phyloP scores from a whole-genome alignment of 805 yeast species.

The Candida maesae region DNA sequence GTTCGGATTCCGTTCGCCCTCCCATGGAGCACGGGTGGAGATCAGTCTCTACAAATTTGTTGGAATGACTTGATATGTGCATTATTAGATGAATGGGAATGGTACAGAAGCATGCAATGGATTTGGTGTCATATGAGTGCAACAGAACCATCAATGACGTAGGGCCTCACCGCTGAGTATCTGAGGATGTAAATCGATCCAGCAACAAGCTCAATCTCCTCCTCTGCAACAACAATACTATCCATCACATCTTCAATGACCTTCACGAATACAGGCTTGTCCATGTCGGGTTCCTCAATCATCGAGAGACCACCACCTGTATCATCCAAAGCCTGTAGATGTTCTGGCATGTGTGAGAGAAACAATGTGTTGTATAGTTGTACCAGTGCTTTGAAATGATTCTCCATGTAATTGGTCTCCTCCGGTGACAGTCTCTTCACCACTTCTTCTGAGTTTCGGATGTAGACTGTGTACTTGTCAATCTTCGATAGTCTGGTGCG shows the following conservation, averaged over 20 bases:
- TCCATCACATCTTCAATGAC: constrained; percentile 39
- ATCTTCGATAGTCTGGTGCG: constrained; percentile 68
- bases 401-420: constrained; percentile 64
- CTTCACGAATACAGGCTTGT: constrained; percentile 72
- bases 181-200: constrained; percentile 76
- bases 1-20: too few relatives aligned
- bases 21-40: too few relatives aligned
- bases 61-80: too few relatives aligned
- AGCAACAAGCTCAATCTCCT: constrained; percentile 50
- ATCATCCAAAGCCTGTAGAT: constrained; percentile 73
- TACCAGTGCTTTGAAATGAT: constrained; percentile 60
- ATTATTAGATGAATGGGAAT: too few relatives aligned
- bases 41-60: too few relatives aligned
- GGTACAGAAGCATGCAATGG: too few relatives aligned
- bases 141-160: constrained; percentile 39
- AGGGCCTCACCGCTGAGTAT: constrained; percentile 49
- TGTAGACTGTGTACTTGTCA: constrained; percentile 62
- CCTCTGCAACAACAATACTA: constrained; percentile 44
- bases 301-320: constrained; percentile 62
- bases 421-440: constrained; percentile 46
- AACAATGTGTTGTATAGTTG: constrained; percentile 67
- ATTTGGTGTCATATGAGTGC: constrained; percentile 35
- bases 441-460: constrained; percentile 42
- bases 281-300: constrained; percentile 76
- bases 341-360: constrained; percentile 61